Evolutionary conservation across 2,329 filamentous ascomycete genomes (phyloP).

Genomic region (Alternaria sp.): DNA sequence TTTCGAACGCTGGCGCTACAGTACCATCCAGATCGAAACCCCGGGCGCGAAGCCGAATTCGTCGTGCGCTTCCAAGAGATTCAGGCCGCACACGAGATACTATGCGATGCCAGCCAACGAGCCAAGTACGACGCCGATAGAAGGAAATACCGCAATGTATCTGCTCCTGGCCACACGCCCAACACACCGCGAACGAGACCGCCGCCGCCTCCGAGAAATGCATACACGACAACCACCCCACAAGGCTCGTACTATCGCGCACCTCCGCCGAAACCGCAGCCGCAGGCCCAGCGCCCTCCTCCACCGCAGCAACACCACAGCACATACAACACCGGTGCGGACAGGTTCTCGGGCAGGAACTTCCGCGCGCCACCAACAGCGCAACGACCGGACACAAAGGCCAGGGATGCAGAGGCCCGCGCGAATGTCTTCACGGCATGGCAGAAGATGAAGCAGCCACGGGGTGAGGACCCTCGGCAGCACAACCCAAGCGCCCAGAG

Average conservation of each 20-base stretch:
- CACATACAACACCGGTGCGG: slow-evolving; percentile 49
- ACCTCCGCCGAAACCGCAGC: slow-evolving; percentile 35
- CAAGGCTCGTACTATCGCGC: slow-evolving; percentile 42
- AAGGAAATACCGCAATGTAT: slow-evolving; percentile 49
- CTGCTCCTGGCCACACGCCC: slow-evolving; percentile 47
- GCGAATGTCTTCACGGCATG: slow-evolving; percentile 56
- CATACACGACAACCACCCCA: slow-evolving; percentile 49
- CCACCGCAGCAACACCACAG: slow-evolving; percentile 37
- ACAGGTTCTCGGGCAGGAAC: slow-evolving; percentile 52
- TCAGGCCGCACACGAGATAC: slow-evolving; percentile 82
- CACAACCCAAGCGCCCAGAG: slow-evolving; percentile 21
- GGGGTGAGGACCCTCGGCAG: slow-evolving; percentile 35
- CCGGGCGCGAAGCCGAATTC: slow-evolving; percentile 78
- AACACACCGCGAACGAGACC: slow-evolving; percentile 49
- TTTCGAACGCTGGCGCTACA: slow-evolving; percentile 85
- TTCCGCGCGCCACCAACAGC: slow-evolving; percentile 48
- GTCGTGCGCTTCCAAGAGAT: slow-evolving; percentile 86
- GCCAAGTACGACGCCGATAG: slow-evolving; percentile 68
- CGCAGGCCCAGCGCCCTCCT: slow-evolving; percentile 32
- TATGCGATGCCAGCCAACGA: slow-evolving; percentile 65
- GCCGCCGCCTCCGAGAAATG: slow-evolving; percentile 53
- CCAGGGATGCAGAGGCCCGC: slow-evolving; percentile 48
- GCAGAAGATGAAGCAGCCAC: slow-evolving; percentile 56
- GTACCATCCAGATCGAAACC: slow-evolving; percentile 89
- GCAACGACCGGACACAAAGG: slow-evolving; percentile 36